Percentiles rank a stretch among this genome's conserved stretches.
Conservation (phyloP, 75 land plant genomes). For the Pinus taeda region DNA sequence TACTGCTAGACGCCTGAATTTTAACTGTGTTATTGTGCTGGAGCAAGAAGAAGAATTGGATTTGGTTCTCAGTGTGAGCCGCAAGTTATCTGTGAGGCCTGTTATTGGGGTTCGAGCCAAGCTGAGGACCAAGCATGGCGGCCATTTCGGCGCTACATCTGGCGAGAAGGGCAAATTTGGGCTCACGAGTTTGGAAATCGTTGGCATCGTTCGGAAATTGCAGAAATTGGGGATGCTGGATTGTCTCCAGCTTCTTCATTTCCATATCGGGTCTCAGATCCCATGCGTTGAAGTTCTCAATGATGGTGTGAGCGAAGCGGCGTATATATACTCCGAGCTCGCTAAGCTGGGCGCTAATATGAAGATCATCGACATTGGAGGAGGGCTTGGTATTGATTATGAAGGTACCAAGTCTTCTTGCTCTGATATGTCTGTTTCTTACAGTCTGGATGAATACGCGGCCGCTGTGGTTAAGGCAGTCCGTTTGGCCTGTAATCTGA, state of each 20-base stretch:
- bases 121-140: constrained; percentile 86
- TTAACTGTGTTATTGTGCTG: constrained; percentile 83
- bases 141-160: constrained; percentile 93
- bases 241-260: constrained; percentile 87
- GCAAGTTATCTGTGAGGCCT: constrained; percentile 50
- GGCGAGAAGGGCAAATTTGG: constrained; percentile 99
- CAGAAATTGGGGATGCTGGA: constrained; percentile 56
- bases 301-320: constrained; percentile 85
- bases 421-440: constrained; percentile 88
- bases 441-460: constrained; percentile 76
- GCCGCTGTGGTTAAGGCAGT: constrained; percentile 63
- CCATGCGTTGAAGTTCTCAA: constrained; percentile 62
- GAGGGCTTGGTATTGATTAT: constrained; percentile 92
- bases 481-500: constrained; percentile 46
- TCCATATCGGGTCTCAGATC: constrained; percentile 98
- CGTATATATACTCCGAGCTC: constrained; percentile 82
- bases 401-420: constrained; percentile 68
- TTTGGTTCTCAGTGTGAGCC: constrained; percentile 48
- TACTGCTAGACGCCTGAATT: constrained; percentile 47
- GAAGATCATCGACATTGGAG: constrained; percentile 83
- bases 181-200: constrained; percentile 64
- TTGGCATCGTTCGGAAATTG: constrained; percentile 55
- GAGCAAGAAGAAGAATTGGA: constrained; percentile 95
- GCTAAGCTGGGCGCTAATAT: constrained; percentile 76
- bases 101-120: constrained; percentile 82